These are phyloP conservation scores for Phytophthora capsici DNA, from an alignment of 352 stramenopile genomes.

Conservation along the genomic window DNA sequence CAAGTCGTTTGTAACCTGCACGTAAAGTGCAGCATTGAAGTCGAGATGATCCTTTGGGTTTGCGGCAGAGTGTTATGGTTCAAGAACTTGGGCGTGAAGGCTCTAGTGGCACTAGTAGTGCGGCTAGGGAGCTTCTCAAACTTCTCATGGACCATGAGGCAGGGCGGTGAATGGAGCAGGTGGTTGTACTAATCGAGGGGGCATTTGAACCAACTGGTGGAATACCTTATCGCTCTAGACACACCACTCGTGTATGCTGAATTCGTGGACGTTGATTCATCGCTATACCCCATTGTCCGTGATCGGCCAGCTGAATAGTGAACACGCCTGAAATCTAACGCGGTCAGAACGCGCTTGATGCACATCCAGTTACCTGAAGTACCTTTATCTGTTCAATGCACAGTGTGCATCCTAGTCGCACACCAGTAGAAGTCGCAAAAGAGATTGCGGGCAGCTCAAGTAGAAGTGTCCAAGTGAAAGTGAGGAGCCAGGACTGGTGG, in stretches of 20 bases:
- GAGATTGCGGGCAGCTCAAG: slow-evolving; percentile 13
- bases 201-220: neutral
- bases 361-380: too few species aligned
- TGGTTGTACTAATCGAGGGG: neutral
- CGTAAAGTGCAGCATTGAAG: slow-evolving; percentile 26
- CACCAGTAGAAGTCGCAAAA: too few species aligned
- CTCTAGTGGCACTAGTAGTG: slow-evolving; percentile 11
- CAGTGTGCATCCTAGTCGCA: neutral
- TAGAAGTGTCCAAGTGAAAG: slow-evolving; percentile 13
- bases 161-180: slow-evolving; percentile 7
- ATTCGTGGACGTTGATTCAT: neutral
- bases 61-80: slow-evolving; percentile 12
- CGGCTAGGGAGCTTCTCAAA: slow-evolving; percentile 8
- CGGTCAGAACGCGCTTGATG: slow-evolving; percentile 5
- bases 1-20: slow-evolving; percentile 19
- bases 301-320: slow-evolving; percentile 3
- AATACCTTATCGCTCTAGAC: slow-evolving; percentile 6
- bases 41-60: slow-evolving; percentile 13
- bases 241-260: neutral
- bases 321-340: slow-evolving; percentile 1
- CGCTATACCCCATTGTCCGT: neutral
- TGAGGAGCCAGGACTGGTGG: slow-evolving; percentile 13
- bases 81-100: slow-evolving; percentile 5
- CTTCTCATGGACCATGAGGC: slow-evolving; percentile 20
- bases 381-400: too few species aligned